Evolutionary conservation across 2,329 filamentous ascomycete genomes (phyloP).

Genomic region (Trichoderma endophyticum): DNA sequence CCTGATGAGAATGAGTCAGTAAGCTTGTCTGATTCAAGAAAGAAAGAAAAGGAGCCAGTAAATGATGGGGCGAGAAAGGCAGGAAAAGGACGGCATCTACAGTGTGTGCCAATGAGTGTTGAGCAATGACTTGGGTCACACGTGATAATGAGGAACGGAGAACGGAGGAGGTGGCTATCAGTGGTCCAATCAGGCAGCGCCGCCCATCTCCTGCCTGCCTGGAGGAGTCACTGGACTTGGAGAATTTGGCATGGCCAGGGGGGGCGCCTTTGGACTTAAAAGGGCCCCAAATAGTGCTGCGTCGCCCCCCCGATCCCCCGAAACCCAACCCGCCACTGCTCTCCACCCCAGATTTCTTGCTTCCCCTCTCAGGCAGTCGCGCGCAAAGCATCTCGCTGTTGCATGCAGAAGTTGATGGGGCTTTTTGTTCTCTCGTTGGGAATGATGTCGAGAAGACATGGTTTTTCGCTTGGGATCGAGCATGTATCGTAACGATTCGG

Average conservation of each 20-base stretch:
- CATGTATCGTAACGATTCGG: background rate
- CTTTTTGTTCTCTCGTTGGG: background rate
- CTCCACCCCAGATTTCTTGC: constrained; percentile 26
- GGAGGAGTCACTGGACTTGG: constrained; percentile 13
- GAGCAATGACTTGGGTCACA: background rate
- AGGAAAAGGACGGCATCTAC: background rate
- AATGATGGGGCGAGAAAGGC: background rate
- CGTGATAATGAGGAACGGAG: constrained; percentile 7
- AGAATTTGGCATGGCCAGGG: background rate
- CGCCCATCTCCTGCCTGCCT: constrained; percentile 5
- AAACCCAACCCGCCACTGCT: constrained; percentile 25
- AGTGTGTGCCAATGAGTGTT: background rate
- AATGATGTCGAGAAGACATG: background rate
- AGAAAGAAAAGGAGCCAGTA: background rate
- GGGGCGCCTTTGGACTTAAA: constrained; percentile 45
- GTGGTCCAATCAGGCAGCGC: constrained; percentile 18
- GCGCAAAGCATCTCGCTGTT: constrained; percentile 18
- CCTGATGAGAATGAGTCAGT: constrained; percentile 49
- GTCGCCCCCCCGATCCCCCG: constrained; percentile 39
- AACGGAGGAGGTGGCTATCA: background rate
- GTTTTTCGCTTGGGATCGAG: background rate
- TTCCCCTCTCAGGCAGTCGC: constrained; percentile 34
- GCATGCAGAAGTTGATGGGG: background rate
- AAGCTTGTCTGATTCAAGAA: background rate
- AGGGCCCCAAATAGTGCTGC: constrained; percentile 54